Conservation (phyloP, 495 filamentous ascomycete species). For the Lepidopterella palustris region DNA sequence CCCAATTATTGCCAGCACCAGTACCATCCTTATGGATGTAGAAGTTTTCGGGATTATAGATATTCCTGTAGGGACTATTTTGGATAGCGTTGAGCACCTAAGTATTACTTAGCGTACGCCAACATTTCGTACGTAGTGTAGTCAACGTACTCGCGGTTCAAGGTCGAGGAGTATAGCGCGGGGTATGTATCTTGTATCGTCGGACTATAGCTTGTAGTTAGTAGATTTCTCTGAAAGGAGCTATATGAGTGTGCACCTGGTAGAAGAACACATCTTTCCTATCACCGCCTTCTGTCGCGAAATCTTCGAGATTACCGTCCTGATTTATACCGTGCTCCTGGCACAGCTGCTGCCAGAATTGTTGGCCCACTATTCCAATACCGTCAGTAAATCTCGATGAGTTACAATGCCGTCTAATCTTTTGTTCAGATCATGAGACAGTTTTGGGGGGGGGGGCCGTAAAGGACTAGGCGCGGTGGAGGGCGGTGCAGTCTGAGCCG, state of each 20-base stretch:
- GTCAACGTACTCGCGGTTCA: constrained; percentile 68
- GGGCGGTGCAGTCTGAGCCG: background rate
- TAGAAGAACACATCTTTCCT: constrained; percentile 99
- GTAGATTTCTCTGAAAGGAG: background rate
- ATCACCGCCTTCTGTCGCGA: constrained; percentile 92
- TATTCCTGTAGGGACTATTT: constrained; percentile 87
- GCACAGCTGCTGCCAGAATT: constrained; percentile 97
- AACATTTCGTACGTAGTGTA: background rate
- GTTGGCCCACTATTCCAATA: constrained; percentile 62
- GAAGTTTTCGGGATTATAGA: constrained; percentile 99
- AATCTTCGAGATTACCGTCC: constrained; percentile 92
- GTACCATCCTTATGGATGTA: constrained; percentile 85
- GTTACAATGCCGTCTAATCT: too few species aligned
- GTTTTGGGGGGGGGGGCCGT: background rate
- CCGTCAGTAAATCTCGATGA: background rate
- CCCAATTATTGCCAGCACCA: constrained; percentile 97
- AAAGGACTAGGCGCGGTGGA: constrained; percentile 15
- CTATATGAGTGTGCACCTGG: constrained; percentile 46
- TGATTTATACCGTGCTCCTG: constrained; percentile 96
- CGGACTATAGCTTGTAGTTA: constrained; percentile 46
- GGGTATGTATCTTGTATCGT: constrained; percentile 97
- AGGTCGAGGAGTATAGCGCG: constrained; percentile 92
- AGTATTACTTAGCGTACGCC: background rate
- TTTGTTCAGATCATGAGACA: too few species aligned
- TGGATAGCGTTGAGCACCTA: constrained; percentile 90